Percentiles rank a stretch among this genome's conserved stretches.
Evolutionary conservation across 1,284 basidiomycete genomes (phyloP).

Genomic region (Ustilago shanxiensis): DNA sequence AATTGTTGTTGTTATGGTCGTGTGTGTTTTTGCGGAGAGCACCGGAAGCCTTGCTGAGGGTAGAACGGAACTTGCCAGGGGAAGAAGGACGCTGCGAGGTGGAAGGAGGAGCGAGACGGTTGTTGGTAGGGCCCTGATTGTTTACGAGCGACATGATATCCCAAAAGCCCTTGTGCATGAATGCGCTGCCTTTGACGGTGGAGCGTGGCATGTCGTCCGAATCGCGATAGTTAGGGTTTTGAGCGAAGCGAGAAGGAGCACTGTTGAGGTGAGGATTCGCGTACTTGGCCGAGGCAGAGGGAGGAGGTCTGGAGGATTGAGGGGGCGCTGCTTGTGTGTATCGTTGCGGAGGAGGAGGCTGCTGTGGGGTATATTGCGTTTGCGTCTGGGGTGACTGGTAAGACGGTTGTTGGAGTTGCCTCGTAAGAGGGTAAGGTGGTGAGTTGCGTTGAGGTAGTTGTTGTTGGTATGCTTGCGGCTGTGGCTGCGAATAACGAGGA

Average conservation of each 20-base stretch:
- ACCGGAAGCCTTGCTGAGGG: conserved; percentile 58
- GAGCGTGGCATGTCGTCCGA: conserved; percentile 36
- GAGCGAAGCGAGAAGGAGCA: conserved; percentile 46
- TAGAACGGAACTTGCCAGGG: conserved; percentile 50
- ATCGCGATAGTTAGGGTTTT: conserved; percentile 26
- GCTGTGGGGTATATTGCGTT: conserved; percentile 36
- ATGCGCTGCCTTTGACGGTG: conserved; percentile 56
- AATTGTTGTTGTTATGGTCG: conserved; percentile 29
- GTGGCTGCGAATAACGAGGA: conserved; percentile 17
- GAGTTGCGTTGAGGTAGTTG: conserved; percentile 15
- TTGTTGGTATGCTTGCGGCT: conserved; percentile 24
- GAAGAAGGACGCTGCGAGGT: conserved; percentile 34
- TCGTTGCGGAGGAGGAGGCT: conserved; percentile 26
- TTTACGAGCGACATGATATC: conserved; percentile 65
- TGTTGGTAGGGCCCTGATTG: conserved; percentile 34
- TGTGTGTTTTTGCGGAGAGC: conserved; percentile 48
- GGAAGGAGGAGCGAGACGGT: conserved; percentile 37
- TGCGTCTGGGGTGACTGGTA: not conserved
- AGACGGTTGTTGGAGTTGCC: conserved; percentile 7
- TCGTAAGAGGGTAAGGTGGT: conserved; percentile 11
- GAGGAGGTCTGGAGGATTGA: conserved; percentile 34
- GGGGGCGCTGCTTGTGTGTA: conserved; percentile 12
- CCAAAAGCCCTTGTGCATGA: conserved; percentile 68
- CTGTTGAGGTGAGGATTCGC: conserved; percentile 44
- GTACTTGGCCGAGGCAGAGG: conserved; percentile 44